Base-by-base conservation (phyloP, 257 asterid genomes). In the Solanum pinnatisectum region DNA sequence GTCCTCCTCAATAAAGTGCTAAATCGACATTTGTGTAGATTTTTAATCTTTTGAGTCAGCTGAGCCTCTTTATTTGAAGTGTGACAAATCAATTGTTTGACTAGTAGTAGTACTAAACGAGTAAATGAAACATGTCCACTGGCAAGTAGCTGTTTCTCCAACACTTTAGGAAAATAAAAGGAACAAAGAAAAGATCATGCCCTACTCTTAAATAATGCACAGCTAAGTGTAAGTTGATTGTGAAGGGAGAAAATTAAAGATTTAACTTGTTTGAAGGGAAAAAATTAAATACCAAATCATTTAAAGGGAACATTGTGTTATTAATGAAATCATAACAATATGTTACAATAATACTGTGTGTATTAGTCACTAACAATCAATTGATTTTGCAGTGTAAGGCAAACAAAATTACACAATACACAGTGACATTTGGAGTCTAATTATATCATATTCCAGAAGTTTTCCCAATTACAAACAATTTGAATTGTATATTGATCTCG, bases 81-180 rank as follows among this genome's bases (percentile, higher is more conserved):
- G 67, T 49, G 87, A 56, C 56, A 81, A 81, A 88, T 89, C 87
- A 71, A 32, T 39, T 89, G 40, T 87, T 52, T 65, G 91, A 70
- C 79, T 89, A 36, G 40, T 81, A 35, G 40, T 71, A 52, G 15
- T 40, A 46, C 25, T 60, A 60, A 60, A 23, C 9, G 70, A 71
- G 67, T 70, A 89, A 46, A 81, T 49, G 85, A 74, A 70, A 79
- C 87, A 86, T 68, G 39, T 68, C 74, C 59, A 44, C 14, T 33
- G 87, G 49, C 83, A 85, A 77, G 10, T 20, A 30, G 83, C 52
- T 39, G 46, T 59, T 25, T 78, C 32, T 44, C 52, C 27, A 23
- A 56, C 16, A 44, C 22, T 79, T 23, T 2, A 6, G 33, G 33
- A 74, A 74, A 37, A 40, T 8, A n/a, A n/a, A 77, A 5, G 35